A percentile compares a stretch with the other conserved stretches of the same genome.
Evolutionary conservation across 805 yeast genomes (phyloP).

Genomic region (Ogataea allantospora): DNA sequence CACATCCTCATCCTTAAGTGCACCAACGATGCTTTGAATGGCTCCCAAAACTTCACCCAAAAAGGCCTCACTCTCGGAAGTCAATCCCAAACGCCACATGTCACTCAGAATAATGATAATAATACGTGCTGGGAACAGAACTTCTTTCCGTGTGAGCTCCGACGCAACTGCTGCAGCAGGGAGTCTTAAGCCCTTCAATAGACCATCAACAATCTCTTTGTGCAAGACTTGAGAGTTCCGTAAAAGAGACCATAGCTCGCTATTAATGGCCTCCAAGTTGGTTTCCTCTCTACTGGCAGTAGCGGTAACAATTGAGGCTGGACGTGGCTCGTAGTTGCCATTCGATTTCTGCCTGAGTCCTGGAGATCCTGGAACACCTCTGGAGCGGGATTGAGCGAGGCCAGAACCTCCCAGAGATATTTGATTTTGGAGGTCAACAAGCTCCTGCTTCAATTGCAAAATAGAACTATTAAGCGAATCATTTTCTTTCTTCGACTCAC

Average conservation of each 20-base stretch:
- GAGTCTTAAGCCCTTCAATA: constrained; percentile 78
- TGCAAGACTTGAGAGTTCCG: constrained; percentile 72
- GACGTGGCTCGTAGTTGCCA: constrained; percentile 48
- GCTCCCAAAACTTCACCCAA: constrained; percentile 85
- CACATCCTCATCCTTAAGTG: constrained; percentile 81
- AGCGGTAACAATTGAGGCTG: constrained; percentile 61
- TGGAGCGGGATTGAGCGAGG: constrained; percentile 16
- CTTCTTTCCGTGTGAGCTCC: constrained; percentile 82
- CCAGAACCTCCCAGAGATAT: constrained; percentile 20
- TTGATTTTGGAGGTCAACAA: constrained; percentile 34
- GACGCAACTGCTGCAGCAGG: constrained; percentile 86
- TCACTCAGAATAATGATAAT: constrained; percentile 89
- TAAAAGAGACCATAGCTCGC: constrained; percentile 67
- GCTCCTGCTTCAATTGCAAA: constrained; percentile 47
- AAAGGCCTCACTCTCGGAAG: constrained; percentile 87
- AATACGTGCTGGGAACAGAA: constrained; percentile 92
- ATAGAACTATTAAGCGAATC: constrained; percentile 64
- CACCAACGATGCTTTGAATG: constrained; percentile 78
- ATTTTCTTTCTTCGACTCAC: constrained; percentile 61
- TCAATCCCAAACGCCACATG: constrained; percentile 97
- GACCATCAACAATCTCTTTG: constrained; percentile 81
- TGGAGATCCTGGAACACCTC: constrained; percentile 30
- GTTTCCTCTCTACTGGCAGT: constrained; percentile 43
- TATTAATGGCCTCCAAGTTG: constrained; percentile 68
- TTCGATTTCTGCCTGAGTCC: constrained; percentile 17